phyloP scores from a whole-genome alignment of 2,329 filamentous ascomycete species.

The Neopestalotiopsis sp. region DNA sequence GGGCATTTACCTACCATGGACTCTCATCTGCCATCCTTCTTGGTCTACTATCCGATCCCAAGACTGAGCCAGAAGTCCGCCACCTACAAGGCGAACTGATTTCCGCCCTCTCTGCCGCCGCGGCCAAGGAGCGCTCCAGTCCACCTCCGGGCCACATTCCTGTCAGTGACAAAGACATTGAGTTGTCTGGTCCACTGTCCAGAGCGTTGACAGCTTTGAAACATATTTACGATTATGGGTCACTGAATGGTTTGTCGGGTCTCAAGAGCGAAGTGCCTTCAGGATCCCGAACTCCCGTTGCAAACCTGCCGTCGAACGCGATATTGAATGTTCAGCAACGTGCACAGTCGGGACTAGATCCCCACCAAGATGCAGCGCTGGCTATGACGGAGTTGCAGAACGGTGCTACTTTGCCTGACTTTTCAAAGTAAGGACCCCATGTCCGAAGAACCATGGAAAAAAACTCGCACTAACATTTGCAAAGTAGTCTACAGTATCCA shows the following conservation, averaged over 20 bases:
- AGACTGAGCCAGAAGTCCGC: conserved; percentile 66
- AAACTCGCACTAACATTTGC: not conserved
- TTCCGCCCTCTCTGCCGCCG: conserved; percentile 66
- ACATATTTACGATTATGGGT: conserved; percentile 72
- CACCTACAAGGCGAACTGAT: conserved; percentile 70
- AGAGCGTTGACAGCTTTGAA: conserved; percentile 65
- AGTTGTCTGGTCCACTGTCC: conserved; percentile 66
- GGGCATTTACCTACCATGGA: conserved; percentile 73
- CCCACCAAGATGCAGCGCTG: conserved; percentile 66
- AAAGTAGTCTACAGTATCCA: conserved; percentile 30
- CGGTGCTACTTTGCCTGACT: conserved; percentile 54
- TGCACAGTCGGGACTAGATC: conserved; percentile 44
- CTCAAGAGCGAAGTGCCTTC: conserved; percentile 56
- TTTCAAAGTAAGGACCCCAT: conserved; percentile 41
- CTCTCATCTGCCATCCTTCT: conserved; percentile 69
- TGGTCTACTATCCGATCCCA: conserved; percentile 67
- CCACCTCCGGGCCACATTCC: conserved; percentile 59
- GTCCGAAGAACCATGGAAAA: not conserved
- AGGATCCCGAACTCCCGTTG: conserved; percentile 50
- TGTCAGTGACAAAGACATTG: conserved; percentile 64
- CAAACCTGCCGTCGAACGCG: conserved; percentile 42
- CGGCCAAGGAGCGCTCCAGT: conserved; percentile 62
- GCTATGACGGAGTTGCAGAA: conserved; percentile 72
- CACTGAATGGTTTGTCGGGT: conserved; percentile 53
- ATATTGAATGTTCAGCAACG: conserved; percentile 33